phyloP scores from a whole-genome alignment of 1,139 yeast genomes.

The Candida albicans region DNA sequence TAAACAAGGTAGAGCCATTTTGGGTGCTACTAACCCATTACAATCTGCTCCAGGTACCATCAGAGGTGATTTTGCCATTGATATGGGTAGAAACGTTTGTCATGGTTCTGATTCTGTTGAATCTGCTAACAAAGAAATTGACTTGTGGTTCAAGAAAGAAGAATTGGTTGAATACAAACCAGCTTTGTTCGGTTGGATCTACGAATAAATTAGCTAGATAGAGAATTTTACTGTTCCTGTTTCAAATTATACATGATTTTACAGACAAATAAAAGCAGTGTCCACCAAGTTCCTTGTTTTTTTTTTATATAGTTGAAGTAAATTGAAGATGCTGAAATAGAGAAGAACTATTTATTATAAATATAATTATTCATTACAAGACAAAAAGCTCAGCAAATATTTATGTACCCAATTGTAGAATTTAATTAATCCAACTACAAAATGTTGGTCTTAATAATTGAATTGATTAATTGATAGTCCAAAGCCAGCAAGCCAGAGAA shows the following conservation, averaged over 20 bases:
- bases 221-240: neutral
- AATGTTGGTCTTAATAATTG: too few species aligned
- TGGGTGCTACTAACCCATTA: constrained; percentile 99
- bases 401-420: too few species aligned
- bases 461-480: neutral
- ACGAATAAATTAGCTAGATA: constrained; percentile 59
- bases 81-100: constrained; percentile 98
- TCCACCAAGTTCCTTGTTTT: too few species aligned
- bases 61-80: constrained; percentile 96
- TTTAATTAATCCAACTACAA: too few species aligned
- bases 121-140: constrained; percentile 94
- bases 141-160: constrained; percentile 97
- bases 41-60: constrained; percentile 98
- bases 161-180: constrained; percentile 93
- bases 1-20: constrained; percentile 95
- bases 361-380: too few species aligned
- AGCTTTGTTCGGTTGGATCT: constrained; percentile 82
- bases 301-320: too few species aligned
- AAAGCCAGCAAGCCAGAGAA: too few species aligned
- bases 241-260: constrained; percentile 5
- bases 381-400: too few species aligned
- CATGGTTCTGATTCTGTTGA: constrained; percentile 99
- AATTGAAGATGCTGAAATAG: too few species aligned
- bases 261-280: too few species aligned
- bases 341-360: too few species aligned